Evolutionary conservation across 2,329 filamentous ascomycete species (phyloP), one percentile per base, ranked within the genome.

Genomic region (Microsporum audouinii): DNA sequence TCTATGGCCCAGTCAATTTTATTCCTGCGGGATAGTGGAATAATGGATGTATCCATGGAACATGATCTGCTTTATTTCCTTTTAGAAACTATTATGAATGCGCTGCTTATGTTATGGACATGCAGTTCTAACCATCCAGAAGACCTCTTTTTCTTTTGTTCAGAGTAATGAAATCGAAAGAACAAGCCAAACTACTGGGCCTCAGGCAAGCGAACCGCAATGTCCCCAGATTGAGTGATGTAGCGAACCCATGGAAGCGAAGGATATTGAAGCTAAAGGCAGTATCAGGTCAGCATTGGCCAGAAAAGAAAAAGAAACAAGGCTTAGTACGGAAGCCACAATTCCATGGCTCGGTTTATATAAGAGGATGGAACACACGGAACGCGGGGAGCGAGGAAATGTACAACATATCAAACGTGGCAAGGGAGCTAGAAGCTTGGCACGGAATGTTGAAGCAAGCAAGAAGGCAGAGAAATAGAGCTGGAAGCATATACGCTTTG

Each of bases 241-340:
- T 99, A 99, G 70, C 94, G 85, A 31, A 99, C 94, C 94, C 94
- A 99, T 0, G 94, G 94, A 59, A 97, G 79, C 27, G 91, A 96
- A 2, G 91, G 91, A 73, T 99, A 99, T 94, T 99, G 94, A 66
- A 97, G 78, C 91, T 96, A 68, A 33, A 47, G 43, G 29, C 36
- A 36, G 12, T 10, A 12, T 33, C 43, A 6, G 27, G 41, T 59
- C 43, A 59, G 57, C 27, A 57, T 33, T 57, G 55, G 39, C 17
- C 17, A 17, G 2, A 7, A 33, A 33, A 41, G 39, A 41, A 57
- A 57, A 29, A 43, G 36, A 29, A 43, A 34, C 23, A 41, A 23
- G 23, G 2, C 29, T 57, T 33, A 57, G 5, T 6, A 51, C 23
- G 45, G 31, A 57, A 41, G 38, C 34, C 55, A 39, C 12, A 17